Evolutionary conservation across 73 alveolate genomes (phyloP).

Genomic region (Symbiodinium pilosum): DNA sequence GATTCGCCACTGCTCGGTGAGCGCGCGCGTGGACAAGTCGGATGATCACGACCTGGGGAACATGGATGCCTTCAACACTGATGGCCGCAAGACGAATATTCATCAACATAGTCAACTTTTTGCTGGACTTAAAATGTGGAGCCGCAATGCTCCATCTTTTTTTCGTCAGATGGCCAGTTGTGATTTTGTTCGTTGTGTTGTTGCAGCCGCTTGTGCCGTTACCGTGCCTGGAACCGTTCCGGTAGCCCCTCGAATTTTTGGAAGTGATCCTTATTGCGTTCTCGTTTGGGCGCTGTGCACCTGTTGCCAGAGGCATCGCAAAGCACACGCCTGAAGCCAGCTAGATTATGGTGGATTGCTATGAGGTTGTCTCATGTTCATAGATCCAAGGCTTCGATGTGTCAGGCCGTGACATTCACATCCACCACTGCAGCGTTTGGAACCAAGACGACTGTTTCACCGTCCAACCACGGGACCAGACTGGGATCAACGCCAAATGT

Average conservation of each 20-base stretch:
- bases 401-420: conserved; percentile 62
- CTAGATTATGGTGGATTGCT: no score
- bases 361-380: no score
- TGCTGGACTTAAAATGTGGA: no score
- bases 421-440: conserved; percentile 77
- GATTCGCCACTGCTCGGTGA: conserved; percentile 46
- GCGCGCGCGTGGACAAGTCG: conserved; percentile 41
- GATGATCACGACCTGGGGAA: conserved; percentile 51
- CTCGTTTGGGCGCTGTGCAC: neutral
- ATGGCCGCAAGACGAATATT: neutral
- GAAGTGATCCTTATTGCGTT: neutral
- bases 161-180: no score
- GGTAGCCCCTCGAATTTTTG: no score
- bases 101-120: no score
- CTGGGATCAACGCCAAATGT: conserved; percentile 42
- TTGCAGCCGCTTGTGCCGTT: no score
- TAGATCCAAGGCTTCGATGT: conserved; percentile 35
- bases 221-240: no score
- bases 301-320: neutral
- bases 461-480: conserved; percentile 65
- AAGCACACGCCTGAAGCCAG: no score
- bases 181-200: no score
- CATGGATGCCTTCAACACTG: conserved; percentile 87
- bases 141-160: no score
- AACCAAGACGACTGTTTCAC: conserved; percentile 83